These are phyloP conservation scores for Cryptosporidium bovis DNA, from an alignment of 169 alveolate species.

Conservation along the genomic window DNA sequence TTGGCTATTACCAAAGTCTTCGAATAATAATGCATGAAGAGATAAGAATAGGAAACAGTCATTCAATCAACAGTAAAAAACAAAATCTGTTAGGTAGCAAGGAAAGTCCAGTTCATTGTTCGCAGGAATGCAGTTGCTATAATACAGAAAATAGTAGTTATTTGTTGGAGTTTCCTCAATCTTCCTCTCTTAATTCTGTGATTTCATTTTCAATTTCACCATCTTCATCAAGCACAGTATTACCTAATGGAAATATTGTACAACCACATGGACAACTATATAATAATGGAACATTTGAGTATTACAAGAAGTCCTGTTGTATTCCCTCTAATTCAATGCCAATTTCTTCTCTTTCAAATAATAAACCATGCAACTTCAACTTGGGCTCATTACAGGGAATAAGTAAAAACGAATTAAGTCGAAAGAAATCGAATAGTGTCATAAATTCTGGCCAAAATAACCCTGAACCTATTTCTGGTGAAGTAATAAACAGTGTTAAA, in stretches of 20 bases:
- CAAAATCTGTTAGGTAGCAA: background rate
- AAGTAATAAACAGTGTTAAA: background rate
- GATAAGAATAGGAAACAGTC: slow-evolving; percentile 1
- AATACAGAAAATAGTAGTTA: slow-evolving; percentile 38
- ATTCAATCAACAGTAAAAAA: background rate
- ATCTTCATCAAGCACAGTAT: slow-evolving; percentile 22
- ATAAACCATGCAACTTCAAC: slow-evolving; percentile 12
- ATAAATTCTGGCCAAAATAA: background rate
- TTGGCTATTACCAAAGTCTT: background rate
- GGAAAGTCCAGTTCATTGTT: background rate
- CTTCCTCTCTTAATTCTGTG: slow-evolving; percentile 36
- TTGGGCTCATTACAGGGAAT: background rate
- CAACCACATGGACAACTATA: slow-evolving; percentile 12
- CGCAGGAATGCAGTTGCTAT: slow-evolving; percentile 61
- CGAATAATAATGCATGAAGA: slow-evolving; percentile 57
- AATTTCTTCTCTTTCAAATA: slow-evolving; percentile 37
- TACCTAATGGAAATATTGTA: slow-evolving; percentile 18
- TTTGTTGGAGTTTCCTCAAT: slow-evolving; percentile 16
- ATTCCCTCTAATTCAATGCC: slow-evolving; percentile 53
- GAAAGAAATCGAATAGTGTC: background rate
- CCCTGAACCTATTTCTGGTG: background rate
- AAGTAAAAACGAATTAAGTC: background rate
- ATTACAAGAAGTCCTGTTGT: slow-evolving; percentile 44
- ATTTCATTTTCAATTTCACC: slow-evolving; percentile 47
- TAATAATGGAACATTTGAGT: slow-evolving; percentile 4